Evolutionary conservation across 176 grass and related monocot genomes (phyloP).

Genomic region (Puya raimondii): DNA sequence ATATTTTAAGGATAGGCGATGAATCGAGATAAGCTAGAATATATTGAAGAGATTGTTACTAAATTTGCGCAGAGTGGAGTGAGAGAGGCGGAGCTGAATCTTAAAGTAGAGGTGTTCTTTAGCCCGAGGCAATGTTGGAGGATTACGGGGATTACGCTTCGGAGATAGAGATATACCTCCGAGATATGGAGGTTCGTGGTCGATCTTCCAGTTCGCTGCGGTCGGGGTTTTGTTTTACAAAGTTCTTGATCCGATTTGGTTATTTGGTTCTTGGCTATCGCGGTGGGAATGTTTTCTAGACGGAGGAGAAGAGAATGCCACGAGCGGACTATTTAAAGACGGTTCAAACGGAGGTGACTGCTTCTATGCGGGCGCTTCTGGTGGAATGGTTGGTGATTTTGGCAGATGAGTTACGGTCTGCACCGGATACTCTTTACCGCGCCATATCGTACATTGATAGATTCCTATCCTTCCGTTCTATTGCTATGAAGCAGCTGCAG

Average conservation of each 20-base stretch:
- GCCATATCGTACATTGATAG: constrained; percentile 56
- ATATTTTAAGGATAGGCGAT: too few species aligned
- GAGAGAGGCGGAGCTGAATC: too few species aligned
- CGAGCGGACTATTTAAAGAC: constrained; percentile 35
- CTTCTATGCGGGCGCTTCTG: constrained; percentile 51
- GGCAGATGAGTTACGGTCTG: constrained; percentile 55
- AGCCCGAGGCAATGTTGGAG: background rate
- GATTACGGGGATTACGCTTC: constrained; percentile 1
- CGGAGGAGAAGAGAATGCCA: constrained; percentile 32
- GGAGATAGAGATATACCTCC: constrained; percentile 17
- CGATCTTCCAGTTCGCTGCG: background rate
- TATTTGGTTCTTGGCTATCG: background rate
- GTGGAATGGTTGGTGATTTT: constrained; percentile 86
- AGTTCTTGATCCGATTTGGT: background rate
- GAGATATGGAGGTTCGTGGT: constrained; percentile 16
- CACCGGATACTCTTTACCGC: constrained; percentile 62
- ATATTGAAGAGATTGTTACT: too few species aligned
- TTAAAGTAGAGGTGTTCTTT: too few species aligned
- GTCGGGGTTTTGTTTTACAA: background rate
- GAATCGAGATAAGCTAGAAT: too few species aligned
- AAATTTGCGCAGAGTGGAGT: too few species aligned
- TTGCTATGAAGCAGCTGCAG: constrained; percentile 42
- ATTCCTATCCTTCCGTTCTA: constrained; percentile 34
- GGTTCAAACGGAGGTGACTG: constrained; percentile 45
- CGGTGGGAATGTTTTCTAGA: constrained; percentile 17